Conservation (phyloP, 805 yeast species). For the Huiozyma sinensis region DNA sequence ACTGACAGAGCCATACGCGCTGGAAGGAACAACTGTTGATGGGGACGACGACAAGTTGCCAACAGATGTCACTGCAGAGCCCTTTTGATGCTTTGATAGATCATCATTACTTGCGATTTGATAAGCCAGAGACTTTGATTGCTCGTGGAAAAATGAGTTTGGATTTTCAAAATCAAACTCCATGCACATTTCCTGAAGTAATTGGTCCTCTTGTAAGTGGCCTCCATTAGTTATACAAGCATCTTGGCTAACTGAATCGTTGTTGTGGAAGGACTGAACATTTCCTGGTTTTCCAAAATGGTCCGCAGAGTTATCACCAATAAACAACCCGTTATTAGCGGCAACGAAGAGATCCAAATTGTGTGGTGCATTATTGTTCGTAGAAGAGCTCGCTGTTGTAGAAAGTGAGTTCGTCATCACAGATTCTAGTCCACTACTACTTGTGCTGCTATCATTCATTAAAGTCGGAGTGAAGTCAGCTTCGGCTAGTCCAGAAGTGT, state of each 20-base stretch:
- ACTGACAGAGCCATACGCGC: background rate
- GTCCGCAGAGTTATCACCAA: background rate
- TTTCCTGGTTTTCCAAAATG: background rate
- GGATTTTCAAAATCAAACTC: slow-evolving; percentile 22
- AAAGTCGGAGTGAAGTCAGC: slow-evolving; percentile 5
- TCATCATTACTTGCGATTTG: background rate
- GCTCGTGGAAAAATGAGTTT: slow-evolving; percentile 11
- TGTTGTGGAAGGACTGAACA: background rate
- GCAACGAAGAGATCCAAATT: background rate
- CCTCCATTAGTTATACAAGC: background rate
- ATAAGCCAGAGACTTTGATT: background rate
- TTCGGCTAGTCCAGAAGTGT: background rate
- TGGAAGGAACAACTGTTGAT: slow-evolving; percentile 1
- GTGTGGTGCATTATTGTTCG: slow-evolving; percentile 6
- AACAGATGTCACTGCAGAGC: slow-evolving; percentile 3
- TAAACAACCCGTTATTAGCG: background rate
- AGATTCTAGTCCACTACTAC: slow-evolving; percentile 20
- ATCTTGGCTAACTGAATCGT: background rate
- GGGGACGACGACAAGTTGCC: slow-evolving; percentile 3
- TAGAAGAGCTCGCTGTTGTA: slow-evolving; percentile 10
- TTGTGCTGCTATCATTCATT: slow-evolving; percentile 12
- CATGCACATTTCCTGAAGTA: slow-evolving; percentile 14
- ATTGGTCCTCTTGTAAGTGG: slow-evolving; percentile 3
- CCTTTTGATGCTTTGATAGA: background rate
- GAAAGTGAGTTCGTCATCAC: slow-evolving; percentile 17